Evolutionary conservation across 345 rosid species (phyloP).

Genomic region (Heritiera littoralis): DNA sequence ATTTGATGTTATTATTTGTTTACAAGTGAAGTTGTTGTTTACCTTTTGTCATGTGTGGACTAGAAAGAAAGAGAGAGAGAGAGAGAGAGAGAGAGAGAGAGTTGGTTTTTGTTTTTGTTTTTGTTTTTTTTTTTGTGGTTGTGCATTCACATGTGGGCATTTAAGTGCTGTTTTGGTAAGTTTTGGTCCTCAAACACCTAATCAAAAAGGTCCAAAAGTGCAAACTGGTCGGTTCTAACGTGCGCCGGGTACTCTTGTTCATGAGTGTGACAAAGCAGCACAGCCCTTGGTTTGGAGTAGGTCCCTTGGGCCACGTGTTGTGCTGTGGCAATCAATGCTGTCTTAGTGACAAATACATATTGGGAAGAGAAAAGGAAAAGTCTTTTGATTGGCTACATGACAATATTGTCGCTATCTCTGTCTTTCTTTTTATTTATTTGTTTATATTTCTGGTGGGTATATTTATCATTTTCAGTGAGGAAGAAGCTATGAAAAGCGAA

Average conservation of each 20-base stretch:
- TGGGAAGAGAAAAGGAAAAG: background rate
- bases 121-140: too few relatives aligned
- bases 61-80: background rate
- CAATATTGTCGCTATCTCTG: background rate
- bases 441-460: background rate
- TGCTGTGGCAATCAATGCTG: slow-evolving; percentile 9
- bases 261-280: background rate
- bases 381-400: background rate
- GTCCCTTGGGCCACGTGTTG: slow-evolving; percentile 8
- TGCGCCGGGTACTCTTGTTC: background rate
- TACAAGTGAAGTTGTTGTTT: slow-evolving; percentile 14
- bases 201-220: background rate
- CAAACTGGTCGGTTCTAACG: background rate
- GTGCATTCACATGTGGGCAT: slow-evolving; percentile 35
- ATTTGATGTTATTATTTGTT: slow-evolving; percentile 7
- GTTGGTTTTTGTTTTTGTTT: too few relatives aligned
- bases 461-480: background rate
- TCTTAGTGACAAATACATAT: background rate
- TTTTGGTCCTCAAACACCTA: slow-evolving; percentile 1
- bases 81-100: too few relatives aligned
- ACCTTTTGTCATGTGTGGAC: slow-evolving; percentile 23
- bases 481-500: background rate
- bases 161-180: slow-evolving; percentile 15
- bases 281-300: background rate
- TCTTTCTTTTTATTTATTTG: background rate